Percentiles rank a stretch among this genome's conserved stretches.
Evolutionary conservation across 768 basidiomycete species (phyloP).

Genomic region (Boletus pseudopeckii): DNA sequence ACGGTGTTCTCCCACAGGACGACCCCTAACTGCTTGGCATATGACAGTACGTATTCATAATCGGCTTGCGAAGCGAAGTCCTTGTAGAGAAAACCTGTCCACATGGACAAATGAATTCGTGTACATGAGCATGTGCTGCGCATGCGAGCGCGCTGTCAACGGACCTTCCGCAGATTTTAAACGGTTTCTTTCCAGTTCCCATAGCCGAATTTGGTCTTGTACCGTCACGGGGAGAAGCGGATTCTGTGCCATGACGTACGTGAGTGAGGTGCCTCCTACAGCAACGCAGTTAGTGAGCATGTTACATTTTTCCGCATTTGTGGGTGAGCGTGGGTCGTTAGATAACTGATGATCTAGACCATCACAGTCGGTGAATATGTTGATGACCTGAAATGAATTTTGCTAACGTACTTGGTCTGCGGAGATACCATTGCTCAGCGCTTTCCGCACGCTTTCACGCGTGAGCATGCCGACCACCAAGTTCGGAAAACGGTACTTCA

Average conservation of each 20-base stretch:
- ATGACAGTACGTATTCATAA: constrained; percentile 82
- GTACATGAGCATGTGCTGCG: constrained; percentile 7
- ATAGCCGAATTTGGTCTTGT: constrained; percentile 95
- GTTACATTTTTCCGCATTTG: constrained; percentile 94
- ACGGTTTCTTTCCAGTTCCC: constrained; percentile 95
- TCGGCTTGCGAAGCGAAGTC: constrained; percentile 84
- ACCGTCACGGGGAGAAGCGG: constrained; percentile 95
- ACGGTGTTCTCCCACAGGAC: constrained; percentile 78
- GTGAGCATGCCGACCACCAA: constrained; percentile 95
- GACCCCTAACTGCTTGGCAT: constrained; percentile 78
- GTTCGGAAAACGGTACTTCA: constrained; percentile 95
- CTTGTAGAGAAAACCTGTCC: constrained; percentile 80
- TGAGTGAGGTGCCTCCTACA: constrained; percentile 3
- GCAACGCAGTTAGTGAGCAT: constrained; percentile 7
- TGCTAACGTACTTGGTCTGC: constrained; percentile 77
- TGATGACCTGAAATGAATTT: constrained; percentile 11
- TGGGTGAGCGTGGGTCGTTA: constrained; percentile 92
- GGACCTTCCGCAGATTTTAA: constrained; percentile 84
- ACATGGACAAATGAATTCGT: constrained; percentile 4
- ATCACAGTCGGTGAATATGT: constrained; percentile 14
- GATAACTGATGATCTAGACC: constrained; percentile 87
- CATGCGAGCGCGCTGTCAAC: constrained; percentile 15
- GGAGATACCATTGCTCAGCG: constrained; percentile 90
- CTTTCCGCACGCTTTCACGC: constrained; percentile 92
- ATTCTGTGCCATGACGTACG: constrained; percentile 49